phyloP scores from a whole-genome alignment of 805 yeast species.

The Pichia manshurica region DNA sequence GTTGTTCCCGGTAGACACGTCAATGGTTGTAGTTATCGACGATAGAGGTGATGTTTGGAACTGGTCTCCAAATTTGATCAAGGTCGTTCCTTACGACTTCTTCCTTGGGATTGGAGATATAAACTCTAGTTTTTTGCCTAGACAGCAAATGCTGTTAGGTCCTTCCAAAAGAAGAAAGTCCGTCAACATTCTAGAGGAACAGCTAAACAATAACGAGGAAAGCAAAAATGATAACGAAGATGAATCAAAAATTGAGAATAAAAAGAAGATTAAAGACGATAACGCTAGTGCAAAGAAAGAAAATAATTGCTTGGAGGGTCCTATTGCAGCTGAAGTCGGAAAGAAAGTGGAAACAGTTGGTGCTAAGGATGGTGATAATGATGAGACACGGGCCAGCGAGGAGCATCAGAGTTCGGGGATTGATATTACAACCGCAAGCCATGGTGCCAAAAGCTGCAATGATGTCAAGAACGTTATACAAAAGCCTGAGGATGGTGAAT shows the following conservation, averaged over 20 bases:
- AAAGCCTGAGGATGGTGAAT: too few species aligned
- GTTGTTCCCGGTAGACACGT: constrained; percentile 90
- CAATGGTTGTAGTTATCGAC: constrained; percentile 94
- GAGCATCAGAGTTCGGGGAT: too few species aligned
- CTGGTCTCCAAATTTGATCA: constrained; percentile 87
- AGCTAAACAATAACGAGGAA: constrained; percentile 23
- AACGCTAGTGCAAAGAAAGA: too few species aligned
- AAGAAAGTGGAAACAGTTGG: too few species aligned
- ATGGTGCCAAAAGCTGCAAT: too few species aligned
- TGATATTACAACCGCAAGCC: too few species aligned
- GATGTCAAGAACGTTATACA: too few species aligned
- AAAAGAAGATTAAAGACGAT: too few species aligned
- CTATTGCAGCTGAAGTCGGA: too few species aligned
- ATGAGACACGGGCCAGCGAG: too few species aligned
- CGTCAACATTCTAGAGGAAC: constrained; percentile 51
- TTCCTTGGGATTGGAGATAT: constrained; percentile 98
- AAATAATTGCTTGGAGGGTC: too few species aligned
- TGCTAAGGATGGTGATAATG: too few species aligned
- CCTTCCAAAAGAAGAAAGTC: constrained; percentile 59
- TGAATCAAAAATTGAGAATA: not conserved
- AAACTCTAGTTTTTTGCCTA: constrained; percentile 85
- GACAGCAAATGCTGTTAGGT: constrained; percentile 53
- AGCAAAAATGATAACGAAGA: constrained; percentile 3
- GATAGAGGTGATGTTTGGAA: constrained; percentile 99
- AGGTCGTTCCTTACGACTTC: constrained; percentile 92